These are phyloP conservation scores for Globisporangium rhizosaccharum DNA, from an alignment of 352 stramenopile species.

Conservation along the genomic window DNA sequence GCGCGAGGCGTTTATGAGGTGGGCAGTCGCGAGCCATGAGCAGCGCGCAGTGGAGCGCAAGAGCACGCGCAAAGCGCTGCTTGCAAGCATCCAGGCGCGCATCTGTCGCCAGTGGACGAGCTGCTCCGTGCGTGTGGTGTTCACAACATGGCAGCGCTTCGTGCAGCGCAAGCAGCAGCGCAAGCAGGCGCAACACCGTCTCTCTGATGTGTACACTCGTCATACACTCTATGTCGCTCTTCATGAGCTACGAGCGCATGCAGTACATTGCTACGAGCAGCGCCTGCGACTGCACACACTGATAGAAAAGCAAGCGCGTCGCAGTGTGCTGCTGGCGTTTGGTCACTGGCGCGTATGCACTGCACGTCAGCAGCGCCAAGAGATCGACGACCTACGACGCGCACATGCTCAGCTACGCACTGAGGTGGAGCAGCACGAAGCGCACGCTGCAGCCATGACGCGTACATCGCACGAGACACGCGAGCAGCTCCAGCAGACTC, in stretches of 20 bases:
- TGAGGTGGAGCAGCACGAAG: neutral
- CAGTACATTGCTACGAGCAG: neutral
- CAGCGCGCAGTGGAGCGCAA: constrained; percentile 10
- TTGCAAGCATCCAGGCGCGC: constrained; percentile 28
- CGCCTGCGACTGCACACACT: neutral
- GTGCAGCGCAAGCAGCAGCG: constrained; percentile 7
- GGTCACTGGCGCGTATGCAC: neutral
- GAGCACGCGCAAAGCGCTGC: constrained; percentile 16
- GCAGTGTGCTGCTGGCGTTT: neutral
- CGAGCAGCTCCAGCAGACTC: neutral
- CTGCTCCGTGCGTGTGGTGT: constrained; percentile 18
- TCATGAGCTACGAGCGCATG: neutral
- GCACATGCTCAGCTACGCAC: neutral
- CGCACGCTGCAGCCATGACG: neutral
- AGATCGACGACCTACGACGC: neutral
- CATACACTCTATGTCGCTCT: neutral
- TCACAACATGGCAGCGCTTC: constrained; percentile 23
- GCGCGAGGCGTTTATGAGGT: constrained; percentile 28
- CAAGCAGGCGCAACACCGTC: constrained; percentile 13
- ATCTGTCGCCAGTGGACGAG: constrained; percentile 34
- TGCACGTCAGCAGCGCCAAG: neutral
- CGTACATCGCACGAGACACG: neutral
- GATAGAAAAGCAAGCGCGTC: neutral
- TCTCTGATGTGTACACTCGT: constrained; percentile 6
- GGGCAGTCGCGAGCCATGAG: constrained; percentile 12